Base-by-base conservation (phyloP, 108 stramenopile genomes). In the Fragilaria crotonensis region DNA sequence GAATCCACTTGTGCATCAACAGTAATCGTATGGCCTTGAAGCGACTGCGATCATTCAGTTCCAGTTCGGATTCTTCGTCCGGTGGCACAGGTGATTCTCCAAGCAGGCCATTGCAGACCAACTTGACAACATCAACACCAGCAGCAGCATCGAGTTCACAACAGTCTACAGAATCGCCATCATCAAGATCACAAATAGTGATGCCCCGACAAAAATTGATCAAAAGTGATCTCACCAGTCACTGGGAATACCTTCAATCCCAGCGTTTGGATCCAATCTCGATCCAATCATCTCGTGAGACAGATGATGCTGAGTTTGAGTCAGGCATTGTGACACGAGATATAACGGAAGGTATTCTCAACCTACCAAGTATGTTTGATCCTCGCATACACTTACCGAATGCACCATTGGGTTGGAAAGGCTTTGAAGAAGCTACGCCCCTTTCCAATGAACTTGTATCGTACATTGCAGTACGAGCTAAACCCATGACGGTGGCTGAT, bases 351-450 rank as follows among this genome's bases (percentile, higher is more conserved):
- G 2, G n/a, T 1, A 5, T 56, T n/a, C 31, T 56, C 33, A 31
- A 56, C 33, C 18, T 56, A 19, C n/a, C 19, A 17, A 26, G 31
- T 23, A 50, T 63, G 53, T 53, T 30, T 23, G 33, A 63, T 45
- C 62, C 62, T 1, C 11, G 26, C 7, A 57, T 48, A 23, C 59
- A 77, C 45, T 72, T 68, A 30, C 11, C 36, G 14, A 44, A 46
- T 55, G 57, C 64, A 4, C 59, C 59, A 0, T 7, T 19, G 5
- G 66, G 66, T 30, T 51, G 63, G 4, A 14, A 30, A 2, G 68
- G 76, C n/a, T 90, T 85, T 59, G 89, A 90, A 71, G 52, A 70
- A 1, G 74, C 83, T 0, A 90, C 89, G n/a, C 84, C 80, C 7
- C 30, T 90, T 51, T 68, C 70, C 33, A 71, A 81, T 5, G 85